Evolutionary conservation across 1,284 basidiomycete genomes (phyloP), one percentile per base, ranked within the genome.

Genomic region (Ceratobasidium sp.): DNA sequence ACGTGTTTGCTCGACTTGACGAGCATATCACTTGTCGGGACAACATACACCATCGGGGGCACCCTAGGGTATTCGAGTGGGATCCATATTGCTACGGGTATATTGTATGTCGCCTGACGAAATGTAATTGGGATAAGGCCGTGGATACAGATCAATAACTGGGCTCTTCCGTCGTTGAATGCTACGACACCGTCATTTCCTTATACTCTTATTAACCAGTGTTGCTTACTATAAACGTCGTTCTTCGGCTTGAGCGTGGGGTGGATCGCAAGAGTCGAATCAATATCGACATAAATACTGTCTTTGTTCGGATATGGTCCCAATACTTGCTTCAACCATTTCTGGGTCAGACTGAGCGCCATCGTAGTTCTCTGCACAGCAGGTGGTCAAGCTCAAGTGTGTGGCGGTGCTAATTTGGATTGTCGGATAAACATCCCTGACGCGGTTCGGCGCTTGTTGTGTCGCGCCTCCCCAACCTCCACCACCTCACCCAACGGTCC

Each of bases 121-220:
- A 89, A 98, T 0, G 85, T 80, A 76, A 99, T 96, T 1, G 95
- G 96, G 0, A 99, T 84, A 0, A 98, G 89, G 10, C 97, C 97
- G 77, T 96, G 92, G 1, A 98, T 77, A 73, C 92, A 94, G 72
- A 99, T 88, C 16, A 99, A 86, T 8, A 98, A 86, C 77, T 96
- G 93, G 0, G 94, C 91, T 45, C 96, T 89, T 34, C 97, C 97
- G 76, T 98, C 95, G 81, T 99, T 95, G 83, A 93, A 96, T 0
- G 92, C 93, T 96, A 70, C 1, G 14, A 8, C 10, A 6, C 10
- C 48, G 30, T 43, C 26, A 45, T 34, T 58, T 28, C 23, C 61
- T 52, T 26, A 23, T 60, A n/a, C 58, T 58, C 0, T n/a, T 1
- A 34, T 14, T 32, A 67, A 50, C 58, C 73, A 76, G 75, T 76